A percentile compares a stretch with the other conserved stretches of the same genome.
Conservation (phyloP, 2,329 filamentous ascomycete genomes). For the Eurotiales sp. region DNA sequence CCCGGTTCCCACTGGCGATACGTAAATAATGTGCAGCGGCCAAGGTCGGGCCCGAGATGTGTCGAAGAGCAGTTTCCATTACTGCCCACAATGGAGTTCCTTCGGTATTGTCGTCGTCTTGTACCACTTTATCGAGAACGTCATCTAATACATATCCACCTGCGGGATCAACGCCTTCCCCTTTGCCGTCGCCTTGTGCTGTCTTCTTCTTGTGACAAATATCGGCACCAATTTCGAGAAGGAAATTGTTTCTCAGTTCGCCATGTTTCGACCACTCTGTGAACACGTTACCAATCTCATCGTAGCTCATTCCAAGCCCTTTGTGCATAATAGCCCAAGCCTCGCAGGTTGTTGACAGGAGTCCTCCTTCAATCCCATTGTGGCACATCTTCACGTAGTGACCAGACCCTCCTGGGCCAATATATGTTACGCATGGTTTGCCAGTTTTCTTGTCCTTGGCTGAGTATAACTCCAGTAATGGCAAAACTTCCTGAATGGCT, state of each 20-base stretch:
- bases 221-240: conserved; percentile 60
- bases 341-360: conserved; percentile 63
- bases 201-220: conserved; percentile 55
- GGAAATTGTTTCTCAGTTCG: conserved; percentile 58
- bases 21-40: conserved; percentile 60
- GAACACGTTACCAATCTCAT: conserved; percentile 60
- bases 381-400: conserved; percentile 76
- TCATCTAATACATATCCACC: conserved; percentile 55
- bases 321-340: conserved; percentile 61
- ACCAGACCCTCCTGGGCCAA: conserved; percentile 61
- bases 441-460: conserved; percentile 58
- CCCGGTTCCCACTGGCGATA: conserved; percentile 59
- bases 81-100: conserved; percentile 66
- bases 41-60: conserved; percentile 64
- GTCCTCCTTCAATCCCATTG: conserved; percentile 70
- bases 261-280: conserved; percentile 58
- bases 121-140: conserved; percentile 67
- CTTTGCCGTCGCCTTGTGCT: conserved; percentile 28
- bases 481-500: conserved; percentile 57
- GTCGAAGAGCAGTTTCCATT: conserved; percentile 57
- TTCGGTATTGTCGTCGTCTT: conserved; percentile 64
- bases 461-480: conserved; percentile 58
- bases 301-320: conserved; percentile 55
- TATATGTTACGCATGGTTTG: conserved; percentile 56
- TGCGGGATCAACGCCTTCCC: conserved; percentile 30